A percentile compares a stretch with the other conserved stretches of the same genome.
These are phyloP conservation scores for Polygonum aviculare DNA, from an alignment of 148 eudicot species.

Conservation along the genomic window DNA sequence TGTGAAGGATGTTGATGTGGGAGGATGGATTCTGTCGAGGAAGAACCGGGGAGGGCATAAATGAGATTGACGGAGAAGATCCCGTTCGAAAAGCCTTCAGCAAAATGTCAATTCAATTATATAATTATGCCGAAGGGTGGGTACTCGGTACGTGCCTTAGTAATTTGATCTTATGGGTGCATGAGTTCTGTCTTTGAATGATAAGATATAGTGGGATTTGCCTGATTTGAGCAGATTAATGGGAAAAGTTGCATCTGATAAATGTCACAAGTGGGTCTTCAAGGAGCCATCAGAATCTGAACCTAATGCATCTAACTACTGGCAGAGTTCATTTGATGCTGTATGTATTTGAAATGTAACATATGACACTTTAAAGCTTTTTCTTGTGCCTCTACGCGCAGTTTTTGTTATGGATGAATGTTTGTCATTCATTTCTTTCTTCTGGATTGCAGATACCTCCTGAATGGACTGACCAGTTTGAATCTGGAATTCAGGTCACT, in stretches of 20 bases:
- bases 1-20: slow-evolving; percentile 98
- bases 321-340: slow-evolving; percentile 99
- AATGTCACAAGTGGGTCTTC: slow-evolving; percentile 98
- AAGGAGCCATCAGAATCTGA: slow-evolving; percentile 93
- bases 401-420: slow-evolving; percentile 17
- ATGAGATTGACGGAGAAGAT: slow-evolving; percentile 79
- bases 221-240: slow-evolving; percentile 61
- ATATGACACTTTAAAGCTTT: too few relatives aligned
- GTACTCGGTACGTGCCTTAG: slow-evolving; percentile 80
- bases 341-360: slow-evolving; percentile 34
- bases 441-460: slow-evolving; percentile 63
- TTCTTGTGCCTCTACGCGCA: background rate
- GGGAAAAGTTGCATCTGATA: slow-evolving; percentile 99
- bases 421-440: slow-evolving; percentile 4
- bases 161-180: background rate
- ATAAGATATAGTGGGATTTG: slow-evolving; percentile 64
- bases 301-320: slow-evolving; percentile 79
- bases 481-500: slow-evolving; percentile 85
- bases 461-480: slow-evolving; percentile 95
- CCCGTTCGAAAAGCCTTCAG: slow-evolving; percentile 91
- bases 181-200: slow-evolving; percentile 33
- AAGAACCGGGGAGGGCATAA: slow-evolving; percentile 63
- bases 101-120: slow-evolving; percentile 97
- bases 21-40: slow-evolving; percentile 97
- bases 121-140: slow-evolving; percentile 99